These are phyloP conservation scores for Mesotaenium endlicherianum DNA, from an alignment of 139 green algal species.

Conservation along the genomic window DNA sequence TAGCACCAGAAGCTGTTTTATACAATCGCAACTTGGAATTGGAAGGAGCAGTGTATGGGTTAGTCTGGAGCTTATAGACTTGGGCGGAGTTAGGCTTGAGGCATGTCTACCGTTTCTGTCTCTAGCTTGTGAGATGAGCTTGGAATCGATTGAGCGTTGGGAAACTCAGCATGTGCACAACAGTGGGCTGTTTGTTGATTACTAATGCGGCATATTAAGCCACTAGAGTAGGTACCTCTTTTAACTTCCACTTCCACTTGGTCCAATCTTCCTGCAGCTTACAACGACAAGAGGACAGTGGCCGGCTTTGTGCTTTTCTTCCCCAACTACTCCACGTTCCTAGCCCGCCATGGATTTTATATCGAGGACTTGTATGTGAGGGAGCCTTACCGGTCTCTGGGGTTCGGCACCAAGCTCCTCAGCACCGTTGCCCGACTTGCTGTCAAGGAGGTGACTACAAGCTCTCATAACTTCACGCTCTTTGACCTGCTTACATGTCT, in stretches of 20 bases:
- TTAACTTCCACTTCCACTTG: slow-evolving; percentile 1
- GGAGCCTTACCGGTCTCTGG: slow-evolving; percentile 20
- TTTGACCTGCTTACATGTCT: no score
- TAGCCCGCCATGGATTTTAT: slow-evolving; percentile 15
- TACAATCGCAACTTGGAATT: no score
- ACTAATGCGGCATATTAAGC: not conserved
- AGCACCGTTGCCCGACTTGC: slow-evolving; percentile 6
- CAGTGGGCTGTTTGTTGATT: not conserved
- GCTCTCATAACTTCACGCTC: not conserved
- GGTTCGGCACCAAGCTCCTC: slow-evolving; percentile 26
- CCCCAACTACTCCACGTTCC: slow-evolving; percentile 36
- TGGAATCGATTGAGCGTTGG: not conserved
- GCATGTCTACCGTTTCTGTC: not conserved
- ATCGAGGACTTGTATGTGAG: slow-evolving; percentile 36
- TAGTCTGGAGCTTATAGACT: no score
- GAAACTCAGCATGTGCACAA: not conserved
- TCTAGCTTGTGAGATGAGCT: not conserved
- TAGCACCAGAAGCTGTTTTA: not conserved
- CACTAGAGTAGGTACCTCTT: not conserved
- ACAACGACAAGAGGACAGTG: slow-evolving; percentile 5
- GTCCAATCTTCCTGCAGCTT: not conserved
- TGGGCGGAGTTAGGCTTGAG: not conserved
- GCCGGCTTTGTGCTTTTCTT: slow-evolving; percentile 30
- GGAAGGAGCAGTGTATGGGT: no score
- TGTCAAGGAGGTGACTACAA: not conserved